These are phyloP conservation scores for Apiospora pterosperma DNA, from an alignment of 2,329 filamentous ascomycete genomes.

Conservation along the genomic window DNA sequence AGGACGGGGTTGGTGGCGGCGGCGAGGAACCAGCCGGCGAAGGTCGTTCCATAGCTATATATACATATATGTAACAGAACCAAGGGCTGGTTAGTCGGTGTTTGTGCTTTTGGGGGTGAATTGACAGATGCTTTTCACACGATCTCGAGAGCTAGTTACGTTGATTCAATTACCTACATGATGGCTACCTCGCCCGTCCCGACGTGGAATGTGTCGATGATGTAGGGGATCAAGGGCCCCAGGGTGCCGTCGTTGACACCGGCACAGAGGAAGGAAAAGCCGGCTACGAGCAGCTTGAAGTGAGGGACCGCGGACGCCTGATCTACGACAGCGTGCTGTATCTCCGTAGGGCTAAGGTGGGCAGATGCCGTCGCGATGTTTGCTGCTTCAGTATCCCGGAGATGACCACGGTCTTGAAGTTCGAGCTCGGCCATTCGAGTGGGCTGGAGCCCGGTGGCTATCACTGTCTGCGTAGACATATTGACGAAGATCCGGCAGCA, in stretches of 20 bases:
- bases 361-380: not conserved
- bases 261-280: conserved; percentile 63
- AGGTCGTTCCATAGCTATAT: conserved; percentile 51
- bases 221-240: conserved; percentile 60
- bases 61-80: not conserved
- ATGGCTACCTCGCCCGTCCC: conserved; percentile 26
- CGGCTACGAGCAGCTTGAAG: conserved; percentile 51
- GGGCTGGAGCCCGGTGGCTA: not conserved
- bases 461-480: not conserved
- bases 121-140: not conserved
- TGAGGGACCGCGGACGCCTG: conserved; percentile 21
- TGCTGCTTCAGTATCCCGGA: not conserved
- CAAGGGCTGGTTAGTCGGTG: not conserved
- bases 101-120: not conserved
- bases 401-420: not conserved
- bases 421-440: not conserved
- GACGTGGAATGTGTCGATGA: conserved; percentile 51
- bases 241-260: conserved; percentile 64
- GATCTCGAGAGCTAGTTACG: not conserved
- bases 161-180: conserved; percentile 16
- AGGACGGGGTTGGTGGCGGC: conserved; percentile 55
- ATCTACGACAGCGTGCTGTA: conserved; percentile 11
- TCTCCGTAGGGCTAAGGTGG: not conserved
- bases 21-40: conserved; percentile 57
- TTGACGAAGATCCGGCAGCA: not conserved